A percentile compares a stretch with the other conserved stretches of the same genome.
These are phyloP conservation scores for Aspergillus sp. DNA, from an alignment of 2,329 filamentous ascomycete species.

Conservation along the genomic window DNA sequence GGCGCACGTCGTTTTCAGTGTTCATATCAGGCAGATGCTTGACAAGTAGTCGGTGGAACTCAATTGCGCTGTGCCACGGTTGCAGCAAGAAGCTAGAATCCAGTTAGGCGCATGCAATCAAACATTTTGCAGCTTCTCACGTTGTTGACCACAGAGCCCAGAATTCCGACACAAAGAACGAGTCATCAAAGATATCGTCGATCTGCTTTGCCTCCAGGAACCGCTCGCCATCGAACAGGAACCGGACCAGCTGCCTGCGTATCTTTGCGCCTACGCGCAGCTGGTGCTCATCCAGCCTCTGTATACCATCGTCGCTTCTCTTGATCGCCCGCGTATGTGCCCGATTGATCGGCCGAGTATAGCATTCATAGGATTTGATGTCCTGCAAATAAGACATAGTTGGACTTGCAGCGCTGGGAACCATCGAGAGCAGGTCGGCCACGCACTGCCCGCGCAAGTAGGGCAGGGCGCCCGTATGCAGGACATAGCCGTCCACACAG, in stretches of 20 bases:
- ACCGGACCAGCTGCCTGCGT: conserved; percentile 15
- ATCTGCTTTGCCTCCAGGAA: conserved; percentile 28
- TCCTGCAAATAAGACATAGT: no score
- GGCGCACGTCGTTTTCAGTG: conserved; percentile 12
- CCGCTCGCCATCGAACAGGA: conserved; percentile 20
- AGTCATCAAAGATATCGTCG: conserved; percentile 24
- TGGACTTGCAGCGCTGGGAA: conserved; percentile 14
- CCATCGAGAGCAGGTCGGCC: conserved; percentile 31
- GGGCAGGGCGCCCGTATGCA: conserved; percentile 34
- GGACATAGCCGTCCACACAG: conserved; percentile 32
- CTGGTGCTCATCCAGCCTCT: conserved; percentile 12
- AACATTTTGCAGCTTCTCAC: neutral
- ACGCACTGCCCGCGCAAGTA: conserved; percentile 35
- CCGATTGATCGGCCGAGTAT: no score
- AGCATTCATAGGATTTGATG: no score
- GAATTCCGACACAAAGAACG: conserved; percentile 23
- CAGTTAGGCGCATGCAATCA: neutral
- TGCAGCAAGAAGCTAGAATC: conserved; percentile 17
- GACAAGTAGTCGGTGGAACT: conserved; percentile 18
- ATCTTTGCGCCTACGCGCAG: conserved; percentile 15
- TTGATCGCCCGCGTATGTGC: neutral
- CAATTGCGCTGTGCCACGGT: conserved; percentile 20
- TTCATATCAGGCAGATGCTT: conserved; percentile 19
- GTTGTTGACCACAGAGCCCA: conserved; percentile 26
- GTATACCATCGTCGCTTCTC: neutral